Conservation (phyloP, 441 rosid genomes). For the Geranium incanum region DNA sequence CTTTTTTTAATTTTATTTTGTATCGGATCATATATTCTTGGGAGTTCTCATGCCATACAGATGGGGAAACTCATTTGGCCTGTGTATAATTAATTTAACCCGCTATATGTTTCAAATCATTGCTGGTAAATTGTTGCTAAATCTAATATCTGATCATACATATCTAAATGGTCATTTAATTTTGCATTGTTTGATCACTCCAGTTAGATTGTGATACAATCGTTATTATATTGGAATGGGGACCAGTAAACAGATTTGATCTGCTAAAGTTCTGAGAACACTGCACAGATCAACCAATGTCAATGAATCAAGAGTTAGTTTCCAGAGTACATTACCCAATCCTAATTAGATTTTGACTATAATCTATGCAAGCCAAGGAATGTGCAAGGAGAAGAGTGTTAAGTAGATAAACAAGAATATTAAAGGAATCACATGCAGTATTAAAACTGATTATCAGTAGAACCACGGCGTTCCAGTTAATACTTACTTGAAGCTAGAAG, state of each 20-base stretch:
- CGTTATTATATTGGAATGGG: background rate
- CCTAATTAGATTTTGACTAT: background rate
- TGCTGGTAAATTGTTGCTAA: background rate
- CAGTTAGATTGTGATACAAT: background rate
- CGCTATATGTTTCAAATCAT: background rate
- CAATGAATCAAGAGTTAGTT: background rate
- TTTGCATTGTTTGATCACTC: background rate
- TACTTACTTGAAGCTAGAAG: constrained; percentile 80
- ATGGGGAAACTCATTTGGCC: background rate
- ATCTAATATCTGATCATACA: background rate
- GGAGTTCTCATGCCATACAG: background rate
- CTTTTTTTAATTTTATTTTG: background rate
- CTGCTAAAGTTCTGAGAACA: background rate
- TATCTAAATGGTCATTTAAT: background rate
- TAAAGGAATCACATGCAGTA: background rate
- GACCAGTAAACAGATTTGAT: background rate
- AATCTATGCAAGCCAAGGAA: background rate
- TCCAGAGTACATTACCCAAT: background rate
- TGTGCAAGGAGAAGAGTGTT: background rate
- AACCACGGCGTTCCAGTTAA: constrained; percentile 14
- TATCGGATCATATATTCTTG: background rate
- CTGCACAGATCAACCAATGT: background rate
- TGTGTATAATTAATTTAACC: background rate
- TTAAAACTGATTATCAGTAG: background rate
- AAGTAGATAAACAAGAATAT: background rate